Conservation (phyloP, 2,329 filamentous ascomycete genomes). For the Rutstroemia sp. region DNA sequence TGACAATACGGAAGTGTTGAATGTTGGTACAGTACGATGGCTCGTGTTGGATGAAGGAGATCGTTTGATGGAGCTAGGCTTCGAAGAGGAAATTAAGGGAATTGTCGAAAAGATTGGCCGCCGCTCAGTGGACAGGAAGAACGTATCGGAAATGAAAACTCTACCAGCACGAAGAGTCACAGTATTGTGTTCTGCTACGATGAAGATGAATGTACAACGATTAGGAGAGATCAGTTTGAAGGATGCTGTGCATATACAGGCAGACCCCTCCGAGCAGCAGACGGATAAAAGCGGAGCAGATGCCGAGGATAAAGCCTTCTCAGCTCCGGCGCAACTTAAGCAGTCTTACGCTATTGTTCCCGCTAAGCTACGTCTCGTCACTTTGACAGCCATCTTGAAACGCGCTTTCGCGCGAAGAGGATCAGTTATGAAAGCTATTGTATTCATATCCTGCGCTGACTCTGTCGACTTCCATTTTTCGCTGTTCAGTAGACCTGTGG, state of each 20-base stretch:
- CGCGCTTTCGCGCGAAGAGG: constrained; percentile 82
- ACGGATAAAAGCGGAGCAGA: constrained; percentile 42
- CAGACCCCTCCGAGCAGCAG: constrained; percentile 44
- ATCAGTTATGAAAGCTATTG: constrained; percentile 90
- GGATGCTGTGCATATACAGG: constrained; percentile 81
- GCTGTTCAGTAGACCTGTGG: constrained; percentile 47
- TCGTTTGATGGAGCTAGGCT: constrained; percentile 95
- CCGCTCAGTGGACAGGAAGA: constrained; percentile 52
- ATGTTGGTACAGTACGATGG: constrained; percentile 86
- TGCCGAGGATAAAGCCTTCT: constrained; percentile 49
- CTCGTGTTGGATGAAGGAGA: constrained; percentile 93
- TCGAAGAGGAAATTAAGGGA: constrained; percentile 86
- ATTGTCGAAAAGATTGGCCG: constrained; percentile 75
- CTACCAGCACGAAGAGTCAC: constrained; percentile 74
- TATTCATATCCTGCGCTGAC: constrained; percentile 96
- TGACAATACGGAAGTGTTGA: constrained; percentile 82
- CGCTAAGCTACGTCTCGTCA: constrained; percentile 84
- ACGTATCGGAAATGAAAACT: constrained; percentile 48
- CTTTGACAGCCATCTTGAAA: constrained; percentile 75
- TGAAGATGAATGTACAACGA: constrained; percentile 96
- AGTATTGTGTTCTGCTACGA: constrained; percentile 88
- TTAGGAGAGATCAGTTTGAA: constrained; percentile 92
- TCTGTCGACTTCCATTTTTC: constrained; percentile 96
- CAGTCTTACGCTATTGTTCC: constrained; percentile 85
- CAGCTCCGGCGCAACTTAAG: constrained; percentile 85